A percentile compares a stretch with the other conserved stretches of the same genome.
Conservation (phyloP, 1,284 basidiomycete genomes). For the Exobasidium cylindrosporum region DNA sequence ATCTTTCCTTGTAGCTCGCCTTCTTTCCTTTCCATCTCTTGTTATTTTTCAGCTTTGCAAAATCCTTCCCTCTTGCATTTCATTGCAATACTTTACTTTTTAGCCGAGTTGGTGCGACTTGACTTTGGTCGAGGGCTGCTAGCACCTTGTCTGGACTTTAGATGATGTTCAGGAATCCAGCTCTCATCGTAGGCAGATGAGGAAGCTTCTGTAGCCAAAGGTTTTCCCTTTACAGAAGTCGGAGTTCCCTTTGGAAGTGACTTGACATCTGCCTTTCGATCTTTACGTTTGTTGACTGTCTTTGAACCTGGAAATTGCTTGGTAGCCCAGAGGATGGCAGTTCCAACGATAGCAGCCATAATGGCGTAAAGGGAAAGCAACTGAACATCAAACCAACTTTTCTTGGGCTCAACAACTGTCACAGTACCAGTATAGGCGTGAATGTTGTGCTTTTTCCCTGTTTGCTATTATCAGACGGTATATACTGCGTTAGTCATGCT, state of each 20-base stretch:
- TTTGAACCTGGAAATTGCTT: constrained; percentile 24
- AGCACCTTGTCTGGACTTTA: constrained; percentile 4
- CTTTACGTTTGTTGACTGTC: constrained; percentile 14
- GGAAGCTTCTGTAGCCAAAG: neutral
- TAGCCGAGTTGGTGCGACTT: neutral
- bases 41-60: no score
- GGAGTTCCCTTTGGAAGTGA: neutral
- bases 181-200: constrained; percentile 24
- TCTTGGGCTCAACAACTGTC: constrained; percentile 48
- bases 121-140: constrained; percentile 8
- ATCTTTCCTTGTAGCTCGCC: no score
- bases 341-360: constrained; percentile 23
- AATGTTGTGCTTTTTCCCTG: constrained; percentile 45
- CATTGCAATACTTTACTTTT: neutral
- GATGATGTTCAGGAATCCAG: constrained; percentile 28
- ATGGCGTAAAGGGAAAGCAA: constrained; percentile 45
- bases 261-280: constrained; percentile 10
- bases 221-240: neutral
- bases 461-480: constrained; percentile 20
- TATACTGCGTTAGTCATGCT: neutral
- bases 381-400: constrained; percentile 49
- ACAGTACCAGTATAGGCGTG: constrained; percentile 45
- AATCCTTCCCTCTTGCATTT: no score
- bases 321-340: constrained; percentile 29
- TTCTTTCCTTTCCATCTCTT: no score